A percentile compares a stretch with the other conserved stretches of the same genome.
Evolutionary conservation across 2,329 filamentous ascomycete genomes (phyloP).

Genomic region (Diaporthe destruens): DNA sequence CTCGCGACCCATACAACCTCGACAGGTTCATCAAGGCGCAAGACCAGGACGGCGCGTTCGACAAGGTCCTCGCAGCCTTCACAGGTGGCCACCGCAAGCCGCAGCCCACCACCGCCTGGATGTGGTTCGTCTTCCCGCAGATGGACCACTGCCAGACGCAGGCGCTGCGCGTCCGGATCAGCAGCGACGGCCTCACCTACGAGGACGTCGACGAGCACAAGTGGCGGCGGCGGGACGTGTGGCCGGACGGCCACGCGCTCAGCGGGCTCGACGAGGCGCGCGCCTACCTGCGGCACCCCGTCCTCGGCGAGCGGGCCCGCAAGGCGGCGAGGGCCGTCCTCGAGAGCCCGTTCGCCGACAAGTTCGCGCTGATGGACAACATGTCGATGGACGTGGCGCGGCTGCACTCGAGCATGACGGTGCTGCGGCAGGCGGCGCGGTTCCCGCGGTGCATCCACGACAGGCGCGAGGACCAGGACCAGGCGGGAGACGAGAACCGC

Average conservation of each 20-base stretch:
- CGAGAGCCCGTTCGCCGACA: constrained; percentile 13
- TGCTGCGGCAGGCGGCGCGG: constrained; percentile 34
- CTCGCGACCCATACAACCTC: constrained; percentile 29
- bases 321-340: constrained; percentile 15
- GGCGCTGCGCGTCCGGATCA: neutral
- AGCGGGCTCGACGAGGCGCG: constrained; percentile 36
- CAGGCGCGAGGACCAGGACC: neutral
- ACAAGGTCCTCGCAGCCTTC: constrained; percentile 22
- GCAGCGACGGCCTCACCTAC: neutral
- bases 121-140: constrained; percentile 39
- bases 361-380: constrained; percentile 37
- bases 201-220: neutral
- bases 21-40: constrained; percentile 34
- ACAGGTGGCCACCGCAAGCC: constrained; percentile 25
- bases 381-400: constrained; percentile 24
- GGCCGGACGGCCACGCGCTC: constrained; percentile 11
- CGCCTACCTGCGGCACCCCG: constrained; percentile 31
- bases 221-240: neutral
- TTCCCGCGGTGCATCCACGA: constrained; percentile 35
- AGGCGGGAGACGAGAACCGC: too few species aligned
- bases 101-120: constrained; percentile 30
- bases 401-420: constrained; percentile 38
- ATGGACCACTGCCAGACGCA: constrained; percentile 35
- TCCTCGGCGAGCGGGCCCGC: constrained; percentile 31
- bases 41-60: neutral